Base-by-base conservation (phyloP, 2,329 filamentous ascomycete species). In the Cladosporium oxysporum region DNA sequence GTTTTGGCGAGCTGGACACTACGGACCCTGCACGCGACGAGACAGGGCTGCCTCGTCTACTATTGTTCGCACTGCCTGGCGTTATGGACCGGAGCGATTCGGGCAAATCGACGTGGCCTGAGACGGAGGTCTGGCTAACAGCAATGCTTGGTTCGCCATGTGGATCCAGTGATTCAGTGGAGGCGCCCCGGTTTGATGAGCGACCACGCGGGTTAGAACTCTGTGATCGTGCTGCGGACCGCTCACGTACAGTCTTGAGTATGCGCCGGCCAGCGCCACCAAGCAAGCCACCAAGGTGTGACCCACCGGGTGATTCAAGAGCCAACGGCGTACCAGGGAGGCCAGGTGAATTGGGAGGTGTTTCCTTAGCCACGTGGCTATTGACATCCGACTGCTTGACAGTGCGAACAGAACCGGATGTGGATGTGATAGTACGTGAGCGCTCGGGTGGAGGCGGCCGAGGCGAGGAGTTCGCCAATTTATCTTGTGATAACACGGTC, bases 91-190 rank as follows among this genome's bases (percentile, higher is more conserved):
- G 78, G 76, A 83, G 70, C 74, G 82, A 66, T 71, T 83, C 69
- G 75, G 85, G 76, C 75, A 79, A 72, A 82, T 87, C 70, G 82
- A 83, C 75, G 75, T 87, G 66, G 18, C 90, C 90, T 3, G 88
- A 83, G 1, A 85, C 90, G 26, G 84, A 79, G 1, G 87, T 83
- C 4, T 83, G 86, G 74, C 84, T 90, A 29, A 92, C 72, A 4
- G 85, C 86, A 2, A 92, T 82, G 69, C 86, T 87, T 1, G 91
- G 83, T 49, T 84, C 84, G 2, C 85, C 85, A 67, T 90, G 88
- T 69, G 89, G 88, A 73, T 91, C 88, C 11, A 82, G 79, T 62
- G 81, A 87, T 26, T 82, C 80, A 62, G 90, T 88, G 2, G 79
- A 85, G 70, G 69, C 84, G 50, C 87, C 83, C 66, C 92, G 90